phyloP scores from a whole-genome alignment of 164 flowering plant species.

The Tetrastigma voinierianum region DNA sequence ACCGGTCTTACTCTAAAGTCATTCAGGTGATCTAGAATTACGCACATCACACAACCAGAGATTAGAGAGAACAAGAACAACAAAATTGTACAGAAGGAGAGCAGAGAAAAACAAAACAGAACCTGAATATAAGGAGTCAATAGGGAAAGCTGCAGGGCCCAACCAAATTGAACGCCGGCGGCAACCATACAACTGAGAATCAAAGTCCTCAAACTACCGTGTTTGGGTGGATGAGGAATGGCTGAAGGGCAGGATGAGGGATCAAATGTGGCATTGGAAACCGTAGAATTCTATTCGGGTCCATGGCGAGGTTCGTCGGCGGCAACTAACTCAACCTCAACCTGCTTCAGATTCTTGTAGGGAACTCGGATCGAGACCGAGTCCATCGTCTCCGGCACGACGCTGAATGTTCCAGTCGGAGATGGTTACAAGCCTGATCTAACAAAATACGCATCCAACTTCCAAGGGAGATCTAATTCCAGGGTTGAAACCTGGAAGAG shows the following conservation, averaged over 20 bases:
- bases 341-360: conserved; percentile 61
- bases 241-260: conserved; percentile 12
- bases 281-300: conserved; percentile 29
- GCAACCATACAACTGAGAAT: conserved; percentile 85
- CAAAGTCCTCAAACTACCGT: conserved; percentile 41
- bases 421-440: background rate
- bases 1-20: background rate
- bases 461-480: conserved; percentile 2
- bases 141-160: conserved; percentile 96
- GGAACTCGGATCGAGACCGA: conserved; percentile 64
- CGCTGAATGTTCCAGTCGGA: background rate
- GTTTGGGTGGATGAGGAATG: conserved; percentile 12
- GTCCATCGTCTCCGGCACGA: conserved; percentile 45
- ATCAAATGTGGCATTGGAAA: conserved; percentile 21
- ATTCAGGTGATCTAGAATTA: background rate
- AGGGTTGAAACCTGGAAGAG: conserved; percentile 10
- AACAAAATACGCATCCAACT: conserved; percentile 8
- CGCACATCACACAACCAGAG: background rate
- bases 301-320: conserved; percentile 31
- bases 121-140: conserved; percentile 95
- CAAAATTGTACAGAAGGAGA: background rate
- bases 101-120: background rate
- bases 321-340: conserved; percentile 58
- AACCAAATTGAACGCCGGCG: conserved; percentile 96
- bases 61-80: background rate